Percentiles rank a stretch among this genome's conserved stretches.
Evolutionary conservation across 225 moss, liverwort and hornwort species (phyloP).

Genomic region (Antitrichia curtipendula): DNA sequence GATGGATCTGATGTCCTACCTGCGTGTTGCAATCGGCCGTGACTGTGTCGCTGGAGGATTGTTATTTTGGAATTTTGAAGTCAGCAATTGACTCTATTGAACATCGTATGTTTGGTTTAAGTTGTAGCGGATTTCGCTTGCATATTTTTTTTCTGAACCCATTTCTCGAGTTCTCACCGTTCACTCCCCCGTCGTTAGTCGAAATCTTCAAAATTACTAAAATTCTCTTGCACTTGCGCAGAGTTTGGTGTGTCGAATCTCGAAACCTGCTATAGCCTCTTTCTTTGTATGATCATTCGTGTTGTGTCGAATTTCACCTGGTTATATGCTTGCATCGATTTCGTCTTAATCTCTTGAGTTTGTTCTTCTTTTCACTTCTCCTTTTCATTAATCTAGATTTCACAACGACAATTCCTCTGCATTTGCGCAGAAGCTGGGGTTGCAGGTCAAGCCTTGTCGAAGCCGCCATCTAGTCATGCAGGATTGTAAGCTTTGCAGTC

Average conservation of each 20-base stretch:
- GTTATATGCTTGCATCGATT: background rate
- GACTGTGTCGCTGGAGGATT: background rate
- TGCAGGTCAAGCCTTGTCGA: background rate
- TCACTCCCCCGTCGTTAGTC: background rate
- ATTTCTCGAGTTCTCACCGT: background rate
- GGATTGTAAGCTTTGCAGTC: background rate
- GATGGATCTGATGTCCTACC: background rate
- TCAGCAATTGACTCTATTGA: background rate
- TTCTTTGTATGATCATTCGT: background rate
- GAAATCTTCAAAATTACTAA: background rate
- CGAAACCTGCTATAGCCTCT: background rate
- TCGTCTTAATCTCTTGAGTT: background rate
- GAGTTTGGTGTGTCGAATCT: background rate
- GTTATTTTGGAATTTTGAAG: background rate
- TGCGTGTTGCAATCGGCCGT: background rate
- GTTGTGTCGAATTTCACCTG: too few species aligned
- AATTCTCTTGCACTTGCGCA: background rate
- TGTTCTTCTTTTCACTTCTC: background rate
- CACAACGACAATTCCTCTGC: background rate
- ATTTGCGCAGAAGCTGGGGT: background rate
- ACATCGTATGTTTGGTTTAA: background rate
- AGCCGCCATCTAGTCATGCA: background rate
- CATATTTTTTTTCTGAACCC: background rate
- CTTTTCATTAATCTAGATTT: background rate
- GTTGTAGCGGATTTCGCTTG: background rate